These are phyloP conservation scores for Begonia fuchsioides DNA, from an alignment of 306 rosid genomes.

Conservation along the genomic window DNA sequence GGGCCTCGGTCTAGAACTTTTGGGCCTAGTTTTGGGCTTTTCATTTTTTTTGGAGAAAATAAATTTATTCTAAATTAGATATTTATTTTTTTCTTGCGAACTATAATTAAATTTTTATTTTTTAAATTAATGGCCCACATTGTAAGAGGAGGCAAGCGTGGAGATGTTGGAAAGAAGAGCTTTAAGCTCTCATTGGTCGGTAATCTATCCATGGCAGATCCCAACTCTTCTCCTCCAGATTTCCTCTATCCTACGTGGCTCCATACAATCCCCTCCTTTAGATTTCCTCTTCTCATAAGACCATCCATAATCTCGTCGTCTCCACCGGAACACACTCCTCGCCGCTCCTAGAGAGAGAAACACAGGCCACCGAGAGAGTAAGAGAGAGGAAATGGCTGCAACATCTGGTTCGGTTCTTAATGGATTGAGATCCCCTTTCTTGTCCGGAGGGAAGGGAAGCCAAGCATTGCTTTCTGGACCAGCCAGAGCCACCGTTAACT, in stretches of 20 bases:
- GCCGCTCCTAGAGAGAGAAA: background rate
- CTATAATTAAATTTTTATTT: too few relatives aligned
- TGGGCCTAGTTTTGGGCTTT: too few relatives aligned
- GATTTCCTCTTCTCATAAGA: conserved; percentile 16
- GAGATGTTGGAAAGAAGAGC: conserved; percentile 29
- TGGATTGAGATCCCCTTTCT: conserved; percentile 72
- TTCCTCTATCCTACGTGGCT: conserved; percentile 58
- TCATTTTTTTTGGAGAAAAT: too few relatives aligned
- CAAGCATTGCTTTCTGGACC: conserved; percentile 38
- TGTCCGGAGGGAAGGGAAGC: conserved; percentile 58
- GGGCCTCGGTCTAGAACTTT: too few relatives aligned
- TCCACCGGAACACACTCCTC: background rate
- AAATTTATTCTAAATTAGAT: too few relatives aligned
- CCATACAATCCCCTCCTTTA: conserved; percentile 20
- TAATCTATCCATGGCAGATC: conserved; percentile 64
- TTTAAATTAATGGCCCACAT: too few relatives aligned
- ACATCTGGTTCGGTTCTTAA: conserved; percentile 73
- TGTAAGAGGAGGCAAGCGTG: too few relatives aligned
- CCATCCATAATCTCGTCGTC: background rate
- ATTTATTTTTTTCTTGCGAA: too few relatives aligned
- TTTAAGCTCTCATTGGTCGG: conserved; percentile 52
- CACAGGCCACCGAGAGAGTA: background rate
- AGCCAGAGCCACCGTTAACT: conserved; percentile 24
- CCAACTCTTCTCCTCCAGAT: conserved; percentile 42
- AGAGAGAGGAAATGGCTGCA: conserved; percentile 52